Evolutionary conservation across 1,284 basidiomycete genomes (phyloP).

Genomic region (Amylostereum chailletii): DNA sequence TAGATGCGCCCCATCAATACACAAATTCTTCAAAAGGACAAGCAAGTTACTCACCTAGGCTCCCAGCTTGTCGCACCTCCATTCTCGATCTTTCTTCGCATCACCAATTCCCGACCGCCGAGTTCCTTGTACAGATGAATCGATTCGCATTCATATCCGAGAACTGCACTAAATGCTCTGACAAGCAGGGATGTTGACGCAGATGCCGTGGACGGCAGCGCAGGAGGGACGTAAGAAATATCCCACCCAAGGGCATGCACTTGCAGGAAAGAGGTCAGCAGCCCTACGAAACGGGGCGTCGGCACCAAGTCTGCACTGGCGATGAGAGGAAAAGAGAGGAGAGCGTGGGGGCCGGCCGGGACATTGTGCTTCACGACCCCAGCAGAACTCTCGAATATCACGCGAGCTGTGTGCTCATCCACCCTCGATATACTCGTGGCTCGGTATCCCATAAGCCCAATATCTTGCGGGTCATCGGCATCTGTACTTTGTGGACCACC

Average conservation of each 20-base stretch:
- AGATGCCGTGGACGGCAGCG: slow-evolving; percentile 24
- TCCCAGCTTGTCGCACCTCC: slow-evolving; percentile 50
- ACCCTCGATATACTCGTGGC: slow-evolving; percentile 31
- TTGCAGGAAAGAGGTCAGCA: slow-evolving; percentile 26
- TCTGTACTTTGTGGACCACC: slow-evolving; percentile 32
- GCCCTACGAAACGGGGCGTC: slow-evolving; percentile 24
- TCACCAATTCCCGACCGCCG: slow-evolving; percentile 43
- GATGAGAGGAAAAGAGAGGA: slow-evolving; percentile 18
- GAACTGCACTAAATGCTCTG: slow-evolving; percentile 29
- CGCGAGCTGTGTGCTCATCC: slow-evolving; percentile 27
- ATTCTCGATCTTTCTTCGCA: slow-evolving; percentile 34
- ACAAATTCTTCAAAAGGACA: neutral
- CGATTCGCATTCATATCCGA: slow-evolving; percentile 42
- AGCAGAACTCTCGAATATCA: slow-evolving; percentile 26
- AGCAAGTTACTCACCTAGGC: slow-evolving; percentile 34
- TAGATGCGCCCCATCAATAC: slow-evolving; percentile 14
- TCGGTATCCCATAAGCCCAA: slow-evolving; percentile 46
- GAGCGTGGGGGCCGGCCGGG: neutral
- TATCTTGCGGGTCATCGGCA: slow-evolving; percentile 22
- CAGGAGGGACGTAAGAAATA: slow-evolving; percentile 26
- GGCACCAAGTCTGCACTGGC: slow-evolving; percentile 18
- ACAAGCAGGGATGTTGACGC: slow-evolving; percentile 27
- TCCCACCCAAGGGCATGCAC: slow-evolving; percentile 28
- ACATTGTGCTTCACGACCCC: neutral
- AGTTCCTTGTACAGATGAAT: slow-evolving; percentile 50